Evolutionary conservation across 192 early-diverging fungal genomes (phyloP).

Genomic region (Coemansia sp.): DNA sequence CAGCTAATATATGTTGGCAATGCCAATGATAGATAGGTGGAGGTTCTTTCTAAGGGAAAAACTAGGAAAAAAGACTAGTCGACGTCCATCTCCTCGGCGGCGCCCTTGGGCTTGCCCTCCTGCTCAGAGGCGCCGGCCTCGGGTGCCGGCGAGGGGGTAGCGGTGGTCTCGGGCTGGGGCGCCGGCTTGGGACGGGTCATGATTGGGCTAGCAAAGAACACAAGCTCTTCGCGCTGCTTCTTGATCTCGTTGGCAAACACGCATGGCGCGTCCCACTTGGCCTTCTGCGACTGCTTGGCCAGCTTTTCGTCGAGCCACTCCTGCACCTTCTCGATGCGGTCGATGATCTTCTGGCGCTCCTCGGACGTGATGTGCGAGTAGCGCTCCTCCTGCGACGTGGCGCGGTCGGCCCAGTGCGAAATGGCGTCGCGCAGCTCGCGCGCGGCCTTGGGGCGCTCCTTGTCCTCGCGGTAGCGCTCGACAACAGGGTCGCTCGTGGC

Average conservation of each 20-base stretch:
- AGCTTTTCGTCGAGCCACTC: slow-evolving; percentile 85
- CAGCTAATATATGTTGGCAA: too few relatives aligned
- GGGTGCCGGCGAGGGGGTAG: slow-evolving; percentile 34
- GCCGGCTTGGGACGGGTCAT: slow-evolving; percentile 88
- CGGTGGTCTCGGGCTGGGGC: slow-evolving; percentile 31
- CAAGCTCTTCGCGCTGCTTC: slow-evolving; percentile 68
- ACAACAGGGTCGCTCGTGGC: slow-evolving; percentile 76
- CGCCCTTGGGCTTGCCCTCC: slow-evolving; percentile 48
- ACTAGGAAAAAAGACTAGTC: slow-evolving; percentile 48
- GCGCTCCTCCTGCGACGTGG: slow-evolving; percentile 75
- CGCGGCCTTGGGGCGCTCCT: slow-evolving; percentile 81
- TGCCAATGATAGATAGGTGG: too few relatives aligned
- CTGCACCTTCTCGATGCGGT: slow-evolving; percentile 70
- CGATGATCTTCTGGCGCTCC: slow-evolving; percentile 80
- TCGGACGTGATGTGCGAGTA: slow-evolving; percentile 82
- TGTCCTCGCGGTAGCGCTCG: slow-evolving; percentile 77
- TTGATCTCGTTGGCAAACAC: slow-evolving; percentile 71
- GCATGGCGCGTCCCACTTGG: slow-evolving; percentile 73
- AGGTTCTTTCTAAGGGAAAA: too few relatives aligned
- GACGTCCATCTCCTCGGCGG: slow-evolving; percentile 62
- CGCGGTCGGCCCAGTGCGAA: slow-evolving; percentile 67
- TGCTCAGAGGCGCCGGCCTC: slow-evolving; percentile 23
- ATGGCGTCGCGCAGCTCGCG: slow-evolving; percentile 77
- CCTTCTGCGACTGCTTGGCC: slow-evolving; percentile 66
- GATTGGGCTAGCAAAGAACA: slow-evolving; percentile 72